Conservation (phyloP, 495 filamentous ascomycete genomes). For the Mytilinidion resinicola region DNA sequence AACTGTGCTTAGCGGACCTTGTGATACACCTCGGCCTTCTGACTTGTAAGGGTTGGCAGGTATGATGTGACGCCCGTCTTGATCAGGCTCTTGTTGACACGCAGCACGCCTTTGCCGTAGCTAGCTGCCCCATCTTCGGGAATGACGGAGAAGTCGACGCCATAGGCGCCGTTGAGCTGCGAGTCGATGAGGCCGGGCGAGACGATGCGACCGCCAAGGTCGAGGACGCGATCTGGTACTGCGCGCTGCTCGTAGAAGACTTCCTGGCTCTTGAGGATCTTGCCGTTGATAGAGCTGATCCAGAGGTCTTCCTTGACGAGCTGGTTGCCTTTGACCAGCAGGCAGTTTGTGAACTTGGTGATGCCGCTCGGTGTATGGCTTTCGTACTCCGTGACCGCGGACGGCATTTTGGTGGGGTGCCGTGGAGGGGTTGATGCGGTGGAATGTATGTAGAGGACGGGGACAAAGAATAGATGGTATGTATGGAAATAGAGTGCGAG, state of each 20-base stretch:
- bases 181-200: constrained; percentile 79
- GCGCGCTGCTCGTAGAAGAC: constrained; percentile 65
- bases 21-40: constrained; percentile 62
- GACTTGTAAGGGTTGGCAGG: constrained; percentile 70
- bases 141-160: constrained; percentile 75
- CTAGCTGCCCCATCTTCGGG: constrained; percentile 53
- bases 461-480: neutral
- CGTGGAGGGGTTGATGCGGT: neutral
- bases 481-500: constrained; percentile 4
- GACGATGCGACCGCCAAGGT: constrained; percentile 72
- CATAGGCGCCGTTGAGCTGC: constrained; percentile 79
- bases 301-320: constrained; percentile 70
- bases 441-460: neutral
- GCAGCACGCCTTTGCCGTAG: constrained; percentile 60
- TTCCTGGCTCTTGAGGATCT: constrained; percentile 67
- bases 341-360: constrained; percentile 79
- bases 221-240: constrained; percentile 54
- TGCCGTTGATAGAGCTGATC: constrained; percentile 68
- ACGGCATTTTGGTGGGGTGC: constrained; percentile 22
- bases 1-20: constrained; percentile 32
- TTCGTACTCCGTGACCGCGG: constrained; percentile 20
- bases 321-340: constrained; percentile 54
- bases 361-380: constrained; percentile 44
- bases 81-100: constrained; percentile 61
- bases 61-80: constrained; percentile 79